Evolutionary conservation across 163 green algal genomes (phyloP).

Genomic region (Scenedesmus sp.): DNA sequence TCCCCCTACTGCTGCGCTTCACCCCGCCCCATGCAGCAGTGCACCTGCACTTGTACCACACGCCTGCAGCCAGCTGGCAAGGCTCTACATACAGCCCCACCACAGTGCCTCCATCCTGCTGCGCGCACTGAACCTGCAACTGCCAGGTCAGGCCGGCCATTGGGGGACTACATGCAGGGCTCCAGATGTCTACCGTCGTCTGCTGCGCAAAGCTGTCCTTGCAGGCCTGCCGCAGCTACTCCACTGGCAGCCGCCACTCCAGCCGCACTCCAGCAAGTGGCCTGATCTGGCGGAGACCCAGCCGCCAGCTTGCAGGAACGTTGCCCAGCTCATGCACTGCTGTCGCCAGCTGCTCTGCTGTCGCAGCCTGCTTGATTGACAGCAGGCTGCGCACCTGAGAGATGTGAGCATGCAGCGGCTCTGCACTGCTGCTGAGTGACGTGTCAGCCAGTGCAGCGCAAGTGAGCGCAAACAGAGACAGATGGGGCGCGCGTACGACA

Average conservation of each 20-base stretch:
- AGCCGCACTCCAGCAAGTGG: neutral
- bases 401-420: neutral
- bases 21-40: neutral
- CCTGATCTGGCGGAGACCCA: neutral
- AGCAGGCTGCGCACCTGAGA: neutral
- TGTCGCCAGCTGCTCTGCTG: no score
- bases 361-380: neutral
- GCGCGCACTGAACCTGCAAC: neutral
- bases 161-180: neutral
- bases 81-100: no score
- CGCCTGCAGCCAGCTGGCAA: no score
- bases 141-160: neutral
- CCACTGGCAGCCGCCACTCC: neutral
- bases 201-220: neutral
- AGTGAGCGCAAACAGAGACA: neutral
- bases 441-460: neutral
- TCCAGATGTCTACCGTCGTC: neutral
- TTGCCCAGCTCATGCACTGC: neutral
- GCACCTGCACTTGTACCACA: neutral
- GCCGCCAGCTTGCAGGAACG: neutral
- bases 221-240: neutral
- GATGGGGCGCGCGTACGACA: neutral
- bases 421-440: neutral
- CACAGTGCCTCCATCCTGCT: neutral
- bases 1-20: no score